A percentile compares a stretch with the other conserved stretches of the same genome.
Evolutionary conservation across 1,284 basidiomycete genomes (phyloP).

Genomic region (Afroboletus lepidellus): DNA sequence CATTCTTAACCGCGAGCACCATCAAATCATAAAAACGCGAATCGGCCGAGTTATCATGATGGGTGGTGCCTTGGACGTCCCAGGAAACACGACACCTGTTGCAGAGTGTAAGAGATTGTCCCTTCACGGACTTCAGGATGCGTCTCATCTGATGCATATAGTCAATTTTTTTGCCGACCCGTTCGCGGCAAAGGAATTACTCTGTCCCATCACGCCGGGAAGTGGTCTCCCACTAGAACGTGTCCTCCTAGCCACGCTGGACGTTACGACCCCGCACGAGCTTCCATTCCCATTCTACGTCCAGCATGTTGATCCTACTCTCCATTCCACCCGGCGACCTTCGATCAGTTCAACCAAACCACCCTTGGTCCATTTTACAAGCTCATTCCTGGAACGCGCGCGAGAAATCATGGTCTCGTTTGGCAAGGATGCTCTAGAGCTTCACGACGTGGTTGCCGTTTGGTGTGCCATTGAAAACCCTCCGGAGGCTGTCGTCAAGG

Average conservation of each 20-base stretch:
- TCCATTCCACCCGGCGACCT: conserved; percentile 48
- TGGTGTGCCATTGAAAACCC: conserved; percentile 76
- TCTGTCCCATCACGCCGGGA: conserved; percentile 41
- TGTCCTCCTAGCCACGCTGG: conserved; percentile 74
- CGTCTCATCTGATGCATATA: conserved; percentile 31
- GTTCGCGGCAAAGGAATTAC: conserved; percentile 71
- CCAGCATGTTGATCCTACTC: conserved; percentile 51
- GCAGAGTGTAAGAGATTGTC: conserved; percentile 66
- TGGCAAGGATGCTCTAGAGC: conserved; percentile 81
- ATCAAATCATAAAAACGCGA: conserved; percentile 53
- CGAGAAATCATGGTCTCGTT: conserved; percentile 68
- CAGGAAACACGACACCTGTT: conserved; percentile 83
- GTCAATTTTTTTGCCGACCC: conserved; percentile 96
- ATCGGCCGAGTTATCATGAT: conserved; percentile 82
- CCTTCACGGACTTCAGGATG: neutral
- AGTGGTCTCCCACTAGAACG: conserved; percentile 57
- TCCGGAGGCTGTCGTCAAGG: conserved; percentile 37
- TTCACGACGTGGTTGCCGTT: conserved; percentile 82
- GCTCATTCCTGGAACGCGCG: conserved; percentile 74
- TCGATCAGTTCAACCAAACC: conserved; percentile 45
- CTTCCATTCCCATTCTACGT: conserved; percentile 71
- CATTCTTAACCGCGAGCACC: conserved; percentile 59
- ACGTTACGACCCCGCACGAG: conserved; percentile 79
- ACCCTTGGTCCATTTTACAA: conserved; percentile 72
- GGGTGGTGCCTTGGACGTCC: conserved; percentile 95